Conservation (phyloP, 441 rosid genomes). For the Macaranga tanarius region DNA sequence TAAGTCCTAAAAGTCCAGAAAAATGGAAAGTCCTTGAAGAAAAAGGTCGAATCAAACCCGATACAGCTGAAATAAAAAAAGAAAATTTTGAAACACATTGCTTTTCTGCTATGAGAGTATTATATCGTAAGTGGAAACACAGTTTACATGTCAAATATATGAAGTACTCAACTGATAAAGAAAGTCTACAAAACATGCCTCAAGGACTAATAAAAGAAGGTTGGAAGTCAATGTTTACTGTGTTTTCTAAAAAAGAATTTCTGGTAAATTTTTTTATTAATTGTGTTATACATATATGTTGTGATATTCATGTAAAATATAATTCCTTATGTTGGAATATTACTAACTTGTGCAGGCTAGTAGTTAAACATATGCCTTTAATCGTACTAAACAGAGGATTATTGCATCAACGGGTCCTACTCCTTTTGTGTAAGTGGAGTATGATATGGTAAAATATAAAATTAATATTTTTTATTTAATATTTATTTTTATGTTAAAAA, state of each 20-base stretch:
- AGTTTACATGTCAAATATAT: not conserved
- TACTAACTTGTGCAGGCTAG: not conserved
- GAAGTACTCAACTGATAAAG: not conserved
- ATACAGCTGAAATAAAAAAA: not conserved
- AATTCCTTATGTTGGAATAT: not conserved
- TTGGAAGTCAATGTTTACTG: not conserved
- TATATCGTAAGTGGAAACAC: not conserved
- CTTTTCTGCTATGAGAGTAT: not conserved
- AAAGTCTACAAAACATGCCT: not conserved
- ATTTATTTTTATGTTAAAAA: not conserved
- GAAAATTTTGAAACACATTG: not conserved
- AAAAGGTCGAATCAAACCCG: not conserved
- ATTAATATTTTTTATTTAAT: not conserved
- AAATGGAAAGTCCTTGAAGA: not conserved
- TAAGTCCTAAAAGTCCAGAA: not conserved
- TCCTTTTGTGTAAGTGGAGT: constrained; percentile 3
- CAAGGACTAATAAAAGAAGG: not conserved
- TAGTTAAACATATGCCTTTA: not conserved
- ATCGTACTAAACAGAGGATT: not conserved
- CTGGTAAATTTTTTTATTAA: not conserved
- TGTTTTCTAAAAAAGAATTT: not conserved
- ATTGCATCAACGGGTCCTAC: not conserved
- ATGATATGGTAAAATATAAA: not conserved
- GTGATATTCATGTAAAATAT: not conserved
- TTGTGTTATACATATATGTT: not conserved